Percentiles rank a stretch among this genome's conserved stretches.
Conservation (phyloP, 768 basidiomycete species). For the Kwoniella newhampshirensis region DNA sequence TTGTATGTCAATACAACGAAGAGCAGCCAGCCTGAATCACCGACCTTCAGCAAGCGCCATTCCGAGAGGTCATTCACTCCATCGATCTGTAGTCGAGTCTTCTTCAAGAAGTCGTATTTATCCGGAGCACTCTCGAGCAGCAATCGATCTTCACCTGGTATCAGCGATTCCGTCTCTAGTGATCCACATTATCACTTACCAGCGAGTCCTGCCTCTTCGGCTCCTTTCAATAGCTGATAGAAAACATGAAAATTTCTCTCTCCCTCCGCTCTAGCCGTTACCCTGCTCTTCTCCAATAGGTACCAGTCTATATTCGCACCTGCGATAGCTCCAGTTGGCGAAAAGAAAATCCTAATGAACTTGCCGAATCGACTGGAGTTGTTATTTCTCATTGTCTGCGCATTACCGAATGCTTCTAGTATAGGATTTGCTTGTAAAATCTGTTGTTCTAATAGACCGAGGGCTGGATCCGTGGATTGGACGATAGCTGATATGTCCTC, state of each 20-base stretch:
- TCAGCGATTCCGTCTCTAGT: neutral
- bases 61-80: conserved; percentile 90
- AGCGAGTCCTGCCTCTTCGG: conserved; percentile 61
- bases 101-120: conserved; percentile 87
- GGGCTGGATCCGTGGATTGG: conserved; percentile 28
- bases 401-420: conserved; percentile 96
- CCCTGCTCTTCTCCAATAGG: conserved; percentile 92
- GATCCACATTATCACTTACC: no score
- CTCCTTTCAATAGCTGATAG: conserved; percentile 87
- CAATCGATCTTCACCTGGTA: conserved; percentile 54
- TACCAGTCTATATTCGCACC: conserved; percentile 99
- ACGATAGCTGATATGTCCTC: conserved; percentile 31
- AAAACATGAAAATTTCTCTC: conserved; percentile 97
- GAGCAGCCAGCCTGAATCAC: conserved; percentile 11
- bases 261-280: conserved; percentile 79
- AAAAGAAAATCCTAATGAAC: conserved; percentile 93
- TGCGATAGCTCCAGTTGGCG: conserved; percentile 87
- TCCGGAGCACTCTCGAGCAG: conserved; percentile 72
- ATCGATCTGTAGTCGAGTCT: conserved; percentile 85
- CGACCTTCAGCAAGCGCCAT: conserved; percentile 75
- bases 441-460: conserved; percentile 89
- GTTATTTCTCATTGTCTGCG: conserved; percentile 96
- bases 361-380: conserved; percentile 96
- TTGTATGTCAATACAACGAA: neutral
- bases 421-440: conserved; percentile 98